These are phyloP conservation scores for Tetracladium setigerum DNA, from an alignment of 495 filamentous ascomycete genomes.

Conservation along the genomic window DNA sequence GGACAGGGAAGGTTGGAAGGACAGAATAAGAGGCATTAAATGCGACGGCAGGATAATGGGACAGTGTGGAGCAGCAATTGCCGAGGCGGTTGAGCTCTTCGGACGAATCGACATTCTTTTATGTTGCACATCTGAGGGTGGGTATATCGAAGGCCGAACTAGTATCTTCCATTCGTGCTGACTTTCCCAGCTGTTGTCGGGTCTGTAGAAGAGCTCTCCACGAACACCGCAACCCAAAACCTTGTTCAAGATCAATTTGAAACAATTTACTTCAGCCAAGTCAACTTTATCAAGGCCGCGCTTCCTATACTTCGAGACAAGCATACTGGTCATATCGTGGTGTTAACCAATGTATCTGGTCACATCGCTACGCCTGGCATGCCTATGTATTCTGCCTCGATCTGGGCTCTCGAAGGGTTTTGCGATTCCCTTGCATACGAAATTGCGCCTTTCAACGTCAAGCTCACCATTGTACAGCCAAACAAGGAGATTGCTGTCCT, in stretches of 20 bases:
- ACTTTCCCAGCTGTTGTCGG: slow-evolving; percentile 76
- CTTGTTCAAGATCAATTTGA: slow-evolving; percentile 89
- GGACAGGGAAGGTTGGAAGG: slow-evolving; percentile 49
- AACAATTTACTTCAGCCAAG: slow-evolving; percentile 84
- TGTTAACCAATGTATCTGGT: slow-evolving; percentile 82
- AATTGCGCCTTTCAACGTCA: slow-evolving; percentile 95
- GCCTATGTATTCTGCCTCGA: slow-evolving; percentile 82
- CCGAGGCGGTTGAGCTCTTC: slow-evolving; percentile 76
- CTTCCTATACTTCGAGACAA: slow-evolving; percentile 73
- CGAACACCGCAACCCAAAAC: slow-evolving; percentile 61
- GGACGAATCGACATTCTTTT: slow-evolving; percentile 83
- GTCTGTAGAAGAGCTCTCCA: slow-evolving; percentile 82
- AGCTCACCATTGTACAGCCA: slow-evolving; percentile 90
- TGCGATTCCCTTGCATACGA: slow-evolving; percentile 96
- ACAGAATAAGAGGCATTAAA: slow-evolving; percentile 45
- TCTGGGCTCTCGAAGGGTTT: slow-evolving; percentile 96
- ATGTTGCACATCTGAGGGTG: slow-evolving; percentile 81
- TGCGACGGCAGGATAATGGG: slow-evolving; percentile 51
- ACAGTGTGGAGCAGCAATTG: slow-evolving; percentile 71
- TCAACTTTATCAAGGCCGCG: slow-evolving; percentile 90
- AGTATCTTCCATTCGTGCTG: no score
- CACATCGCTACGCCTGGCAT: slow-evolving; percentile 91
- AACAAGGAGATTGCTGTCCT: slow-evolving; percentile 73
- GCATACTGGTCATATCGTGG: slow-evolving; percentile 79
- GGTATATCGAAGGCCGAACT: background rate